Percentiles rank a stretch among this genome's conserved stretches.
Conservation (phyloP, 2,329 filamentous ascomycete species). For the Colletotrichum orchidophilum region DNA sequence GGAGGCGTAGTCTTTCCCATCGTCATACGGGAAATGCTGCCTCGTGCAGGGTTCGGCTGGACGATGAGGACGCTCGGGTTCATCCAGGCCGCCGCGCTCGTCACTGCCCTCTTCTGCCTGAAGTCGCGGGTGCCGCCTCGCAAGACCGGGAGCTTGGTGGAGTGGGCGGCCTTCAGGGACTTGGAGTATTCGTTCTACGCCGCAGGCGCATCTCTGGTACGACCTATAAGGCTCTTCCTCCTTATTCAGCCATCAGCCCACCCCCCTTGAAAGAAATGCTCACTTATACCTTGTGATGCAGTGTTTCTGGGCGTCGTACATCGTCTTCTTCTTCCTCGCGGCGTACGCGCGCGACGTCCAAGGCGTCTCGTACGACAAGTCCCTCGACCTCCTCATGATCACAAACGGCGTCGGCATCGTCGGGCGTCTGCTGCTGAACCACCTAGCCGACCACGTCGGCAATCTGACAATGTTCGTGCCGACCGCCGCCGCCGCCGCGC, state of each 20-base stretch:
- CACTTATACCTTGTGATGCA: neutral
- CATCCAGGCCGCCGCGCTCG: slow-evolving; percentile 75
- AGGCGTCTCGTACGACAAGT: slow-evolving; percentile 46
- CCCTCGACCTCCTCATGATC: slow-evolving; percentile 46
- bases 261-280: neutral
- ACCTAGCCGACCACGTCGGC: slow-evolving; percentile 48
- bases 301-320: neutral
- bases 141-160: slow-evolving; percentile 54
- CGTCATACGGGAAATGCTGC: slow-evolving; percentile 61
- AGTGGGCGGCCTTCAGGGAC: slow-evolving; percentile 48
- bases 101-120: slow-evolving; percentile 59
- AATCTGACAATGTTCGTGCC: slow-evolving; percentile 59
- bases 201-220: slow-evolving; percentile 44
- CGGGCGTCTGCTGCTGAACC: slow-evolving; percentile 47
- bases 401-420: slow-evolving; percentile 51
- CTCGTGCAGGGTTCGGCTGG: slow-evolving; percentile 65
- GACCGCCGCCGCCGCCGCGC: slow-evolving; percentile 47
- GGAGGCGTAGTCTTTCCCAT: slow-evolving; percentile 63
- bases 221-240: slow-evolving; percentile 16
- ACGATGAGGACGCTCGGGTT: slow-evolving; percentile 69
- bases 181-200: slow-evolving; percentile 46
- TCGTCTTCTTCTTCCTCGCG: neutral
- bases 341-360: slow-evolving; percentile 36
- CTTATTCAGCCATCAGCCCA: slow-evolving; percentile 35
- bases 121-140: slow-evolving; percentile 36